phyloP scores from a whole-genome alignment of 1,284 basidiomycete genomes.

The Ustilago vetiveriae region DNA sequence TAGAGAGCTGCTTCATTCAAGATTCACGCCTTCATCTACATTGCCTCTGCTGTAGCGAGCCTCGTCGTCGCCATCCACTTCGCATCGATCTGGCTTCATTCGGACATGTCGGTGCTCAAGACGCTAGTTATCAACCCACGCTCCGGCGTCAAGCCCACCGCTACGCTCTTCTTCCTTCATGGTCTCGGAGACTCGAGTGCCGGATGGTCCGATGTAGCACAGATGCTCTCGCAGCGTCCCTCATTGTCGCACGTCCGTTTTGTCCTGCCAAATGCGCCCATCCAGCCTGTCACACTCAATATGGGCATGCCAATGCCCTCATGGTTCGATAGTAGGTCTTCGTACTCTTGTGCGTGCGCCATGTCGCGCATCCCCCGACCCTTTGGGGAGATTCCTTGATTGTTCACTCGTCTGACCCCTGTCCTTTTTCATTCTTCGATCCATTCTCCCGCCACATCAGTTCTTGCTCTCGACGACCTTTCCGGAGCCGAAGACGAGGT shows the following conservation, averaged over 20 bases:
- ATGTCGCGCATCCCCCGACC: not conserved
- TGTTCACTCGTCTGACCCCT: not conserved
- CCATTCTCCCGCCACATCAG: slow-evolving; percentile 3
- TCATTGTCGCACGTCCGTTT: slow-evolving; percentile 63
- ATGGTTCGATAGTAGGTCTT: slow-evolving; percentile 66
- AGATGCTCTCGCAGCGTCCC: slow-evolving; percentile 62
- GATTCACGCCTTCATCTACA: slow-evolving; percentile 1
- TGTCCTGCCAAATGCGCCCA: slow-evolving; percentile 65
- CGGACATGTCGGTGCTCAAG: slow-evolving; percentile 56
- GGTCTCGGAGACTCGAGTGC: slow-evolving; percentile 64
- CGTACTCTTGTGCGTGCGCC: slow-evolving; percentile 48
- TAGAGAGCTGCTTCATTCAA: not conserved
- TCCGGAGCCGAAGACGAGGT: slow-evolving; percentile 61
- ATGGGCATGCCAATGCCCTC: slow-evolving; percentile 66
- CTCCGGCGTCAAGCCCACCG: slow-evolving; percentile 56
- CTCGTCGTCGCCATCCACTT: slow-evolving; percentile 9
- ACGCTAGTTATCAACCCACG: slow-evolving; percentile 61
- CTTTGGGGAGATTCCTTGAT: too few relatives aligned
- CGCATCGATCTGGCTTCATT: not conserved
- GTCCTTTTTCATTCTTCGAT: not conserved
- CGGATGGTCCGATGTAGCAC: slow-evolving; percentile 64
- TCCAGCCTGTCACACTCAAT: slow-evolving; percentile 65
- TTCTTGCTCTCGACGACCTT: slow-evolving; percentile 56
- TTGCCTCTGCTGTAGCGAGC: slow-evolving; percentile 8
- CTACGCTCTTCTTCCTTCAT: slow-evolving; percentile 64